Percentiles rank a stretch among this genome's conserved stretches.
Evolutionary conservation across 768 basidiomycete species (phyloP).

Genomic region (Psilocybe azurescens): DNA sequence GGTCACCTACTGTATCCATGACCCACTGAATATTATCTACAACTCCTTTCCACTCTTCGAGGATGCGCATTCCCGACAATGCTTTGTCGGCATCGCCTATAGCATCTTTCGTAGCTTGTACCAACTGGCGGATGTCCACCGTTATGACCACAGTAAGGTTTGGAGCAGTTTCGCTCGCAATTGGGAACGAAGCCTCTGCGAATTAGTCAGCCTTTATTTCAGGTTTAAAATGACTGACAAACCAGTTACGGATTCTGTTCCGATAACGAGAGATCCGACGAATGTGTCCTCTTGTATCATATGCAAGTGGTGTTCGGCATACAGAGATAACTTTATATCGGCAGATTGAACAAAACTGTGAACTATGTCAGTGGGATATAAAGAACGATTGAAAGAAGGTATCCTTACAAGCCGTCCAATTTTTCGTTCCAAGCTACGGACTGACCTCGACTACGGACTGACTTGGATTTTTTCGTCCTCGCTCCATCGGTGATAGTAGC

Average conservation of each 20-base stretch:
- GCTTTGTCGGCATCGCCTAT: not conserved
- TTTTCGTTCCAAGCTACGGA: conserved; percentile 5
- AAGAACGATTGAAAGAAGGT: not conserved
- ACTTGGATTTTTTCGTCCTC: not conserved
- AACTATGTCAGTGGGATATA: not conserved
- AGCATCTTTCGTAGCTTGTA: not conserved
- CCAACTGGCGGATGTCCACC: too few relatives aligned
- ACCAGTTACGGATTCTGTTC: not conserved
- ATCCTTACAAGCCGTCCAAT: conserved; percentile 2
- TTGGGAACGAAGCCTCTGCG: not conserved
- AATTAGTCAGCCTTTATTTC: not conserved
- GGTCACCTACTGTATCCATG: not conserved
- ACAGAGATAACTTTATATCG: conserved; percentile 2
- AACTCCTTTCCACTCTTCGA: not conserved
- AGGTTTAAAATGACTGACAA: not conserved
- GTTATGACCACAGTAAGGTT: not conserved
- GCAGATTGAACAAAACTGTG: not conserved
- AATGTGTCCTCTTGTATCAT: not conserved
- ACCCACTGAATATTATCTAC: not conserved
- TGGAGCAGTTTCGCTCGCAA: not conserved
- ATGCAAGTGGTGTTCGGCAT: not conserved
- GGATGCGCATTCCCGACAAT: not conserved
- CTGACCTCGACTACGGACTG: not conserved
- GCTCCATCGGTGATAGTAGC: conserved; percentile 4
- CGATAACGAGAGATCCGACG: not conserved